Percentiles rank a stretch among this genome's conserved stretches.
Conservation (phyloP, 1,284 basidiomycete species). For the Ustilago loliicola region DNA sequence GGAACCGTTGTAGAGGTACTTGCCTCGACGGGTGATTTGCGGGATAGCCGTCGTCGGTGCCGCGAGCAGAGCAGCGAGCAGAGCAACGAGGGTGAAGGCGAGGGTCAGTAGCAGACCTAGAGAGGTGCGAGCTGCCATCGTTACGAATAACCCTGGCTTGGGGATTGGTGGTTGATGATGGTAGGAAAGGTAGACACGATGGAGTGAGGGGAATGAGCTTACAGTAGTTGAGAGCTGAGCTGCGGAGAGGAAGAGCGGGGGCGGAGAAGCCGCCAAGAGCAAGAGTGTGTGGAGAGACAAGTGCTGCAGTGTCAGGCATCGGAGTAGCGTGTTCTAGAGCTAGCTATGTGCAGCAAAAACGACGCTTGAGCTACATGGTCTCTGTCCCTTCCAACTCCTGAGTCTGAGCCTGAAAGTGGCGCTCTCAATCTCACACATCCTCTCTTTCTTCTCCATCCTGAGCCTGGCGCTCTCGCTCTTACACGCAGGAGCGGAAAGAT, state of each 20-base stretch:
- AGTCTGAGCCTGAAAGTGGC: too few relatives aligned
- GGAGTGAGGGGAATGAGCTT: background rate
- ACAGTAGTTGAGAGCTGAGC: background rate
- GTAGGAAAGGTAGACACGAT: background rate
- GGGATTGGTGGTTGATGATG: background rate
- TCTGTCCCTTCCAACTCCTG: too few relatives aligned
- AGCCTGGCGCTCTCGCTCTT: background rate
- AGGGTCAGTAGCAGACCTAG: slow-evolving; percentile 21
- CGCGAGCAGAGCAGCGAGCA: slow-evolving; percentile 14
- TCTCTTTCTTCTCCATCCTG: background rate
- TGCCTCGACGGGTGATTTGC: slow-evolving; percentile 74
- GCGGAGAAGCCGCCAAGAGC: background rate
- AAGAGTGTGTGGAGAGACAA: background rate
- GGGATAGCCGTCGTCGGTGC: slow-evolving; percentile 30
- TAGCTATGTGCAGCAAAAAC: too few relatives aligned
- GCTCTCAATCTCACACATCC: background rate
- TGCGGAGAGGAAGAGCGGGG: background rate
- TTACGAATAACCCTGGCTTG: background rate
- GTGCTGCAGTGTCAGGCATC: background rate
- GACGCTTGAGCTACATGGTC: background rate
- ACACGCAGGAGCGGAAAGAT: background rate
- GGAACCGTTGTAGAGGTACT: slow-evolving; percentile 81
- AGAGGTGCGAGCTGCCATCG: slow-evolving; percentile 10
- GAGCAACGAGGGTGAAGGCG: slow-evolving; percentile 10
- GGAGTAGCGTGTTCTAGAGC: background rate